Evolutionary conservation across 2,329 filamentous ascomycete species (phyloP), one percentile per base, ranked within the genome.

Genomic region (Colletotrichum agaves): DNA sequence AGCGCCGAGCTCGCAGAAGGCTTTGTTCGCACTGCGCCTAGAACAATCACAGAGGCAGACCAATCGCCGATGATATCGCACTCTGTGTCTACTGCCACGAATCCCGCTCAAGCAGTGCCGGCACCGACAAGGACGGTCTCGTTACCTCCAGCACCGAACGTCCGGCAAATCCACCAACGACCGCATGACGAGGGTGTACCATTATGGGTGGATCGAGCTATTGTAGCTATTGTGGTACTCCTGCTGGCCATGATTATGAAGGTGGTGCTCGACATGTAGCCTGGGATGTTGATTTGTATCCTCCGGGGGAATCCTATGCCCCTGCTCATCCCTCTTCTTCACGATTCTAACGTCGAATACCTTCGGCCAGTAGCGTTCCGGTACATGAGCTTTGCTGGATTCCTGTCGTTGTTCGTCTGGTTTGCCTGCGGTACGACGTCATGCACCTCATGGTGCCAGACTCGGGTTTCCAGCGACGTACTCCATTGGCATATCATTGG

Each of bases 201-300:
- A 2, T 80, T 89, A 12, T 97, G 93, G 91, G 84, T 97, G 17
- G 94, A 97, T 78, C 88, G 92, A 70, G 87, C 90, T 41, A 97
- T 97, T 71, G 88, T 90, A 21, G 90, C 88, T 6, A 79, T 97
- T 17, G 82, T 93, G 0, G 84, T 93, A 13, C 83, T 92, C 27
- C 81, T 97, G 19, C 81, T 90, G 3, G 87, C 92, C 21, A 87
- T 97, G 82, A 81, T 97, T 21, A 68, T 88, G 63, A 90, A 87
- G 74, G 80, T 88, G 31, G 71, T 87, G 15, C 74, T 81, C 49
- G 79, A 74, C 44, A 61, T 69, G 5, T 73, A 70, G 6, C 23
- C 23, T 27, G 3, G 23, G 23, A 6, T 27, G 23, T 27, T 7
- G 6, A 27, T 27, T 7, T 27, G 27, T 27, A 27, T 27, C 27